Conservation (phyloP, 2,329 filamentous ascomycete genomes). For the Venturia oleaginea region DNA sequence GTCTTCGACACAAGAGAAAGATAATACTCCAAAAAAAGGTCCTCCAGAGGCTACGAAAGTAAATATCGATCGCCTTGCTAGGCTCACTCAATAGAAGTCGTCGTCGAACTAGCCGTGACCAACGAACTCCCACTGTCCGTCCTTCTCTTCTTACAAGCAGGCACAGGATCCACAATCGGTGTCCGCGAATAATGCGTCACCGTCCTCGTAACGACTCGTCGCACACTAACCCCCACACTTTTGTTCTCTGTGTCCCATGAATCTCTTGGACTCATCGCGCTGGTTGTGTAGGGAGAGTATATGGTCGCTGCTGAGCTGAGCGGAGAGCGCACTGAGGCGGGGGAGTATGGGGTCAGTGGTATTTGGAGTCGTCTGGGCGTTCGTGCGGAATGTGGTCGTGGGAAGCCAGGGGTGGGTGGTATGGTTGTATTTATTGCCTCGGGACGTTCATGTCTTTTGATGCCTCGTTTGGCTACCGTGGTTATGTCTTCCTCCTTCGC, state of each 20-base stretch:
- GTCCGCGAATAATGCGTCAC: constrained; percentile 67
- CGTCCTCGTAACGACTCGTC: constrained; percentile 88
- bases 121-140: constrained; percentile 30
- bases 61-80: too few species aligned
- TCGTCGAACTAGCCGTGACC: neutral
- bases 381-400: constrained; percentile 50
- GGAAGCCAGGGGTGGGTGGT: constrained; percentile 54
- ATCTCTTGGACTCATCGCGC: constrained; percentile 62
- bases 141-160: constrained; percentile 87
- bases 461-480: constrained; percentile 4
- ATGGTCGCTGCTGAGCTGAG: constrained; percentile 47
- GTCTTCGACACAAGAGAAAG: neutral
- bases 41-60: constrained; percentile 2
- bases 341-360: constrained; percentile 65
- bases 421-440: constrained; percentile 20
- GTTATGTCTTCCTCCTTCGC: constrained; percentile 17
- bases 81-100: neutral
- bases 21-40: neutral
- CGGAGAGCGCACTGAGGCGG: constrained; percentile 53
- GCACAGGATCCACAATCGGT: constrained; percentile 63
- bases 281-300: constrained; percentile 65
- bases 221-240: constrained; percentile 59
- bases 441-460: constrained; percentile 8
- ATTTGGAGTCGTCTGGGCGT: constrained; percentile 61
- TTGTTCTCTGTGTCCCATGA: constrained; percentile 62